These are phyloP conservation scores for Zymoseptoria ardabiliae DNA, from an alignment of 2,329 filamentous ascomycete genomes.

Conservation along the genomic window DNA sequence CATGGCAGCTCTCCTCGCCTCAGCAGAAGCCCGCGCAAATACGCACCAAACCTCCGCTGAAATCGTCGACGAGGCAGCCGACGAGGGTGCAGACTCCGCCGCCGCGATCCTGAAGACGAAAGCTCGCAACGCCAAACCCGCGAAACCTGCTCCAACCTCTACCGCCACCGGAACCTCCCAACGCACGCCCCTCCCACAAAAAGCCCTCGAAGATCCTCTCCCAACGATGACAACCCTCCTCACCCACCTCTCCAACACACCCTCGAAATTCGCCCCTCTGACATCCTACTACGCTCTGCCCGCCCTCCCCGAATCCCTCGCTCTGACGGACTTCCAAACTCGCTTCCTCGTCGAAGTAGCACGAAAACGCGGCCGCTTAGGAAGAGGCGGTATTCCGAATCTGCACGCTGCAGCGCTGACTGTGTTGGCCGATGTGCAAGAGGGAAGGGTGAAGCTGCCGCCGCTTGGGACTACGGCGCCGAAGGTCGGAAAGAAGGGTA, in stretches of 20 bases:
- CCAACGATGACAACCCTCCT: slow-evolving; percentile 82
- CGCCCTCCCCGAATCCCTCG: slow-evolving; percentile 51
- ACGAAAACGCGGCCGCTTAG: slow-evolving; percentile 80
- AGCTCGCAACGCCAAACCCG: not conserved
- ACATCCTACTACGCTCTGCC: slow-evolving; percentile 78
- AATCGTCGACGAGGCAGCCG: slow-evolving; percentile 51
- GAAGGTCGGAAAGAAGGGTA: slow-evolving; percentile 47
- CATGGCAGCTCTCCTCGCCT: slow-evolving; percentile 85
- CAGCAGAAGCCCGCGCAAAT: slow-evolving; percentile 64
- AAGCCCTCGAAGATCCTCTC: slow-evolving; percentile 87
- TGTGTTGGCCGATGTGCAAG: slow-evolving; percentile 93
- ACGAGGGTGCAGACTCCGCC: slow-evolving; percentile 46
- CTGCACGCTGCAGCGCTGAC: slow-evolving; percentile 80
- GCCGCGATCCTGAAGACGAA: slow-evolving; percentile 5
- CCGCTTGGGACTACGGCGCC: slow-evolving; percentile 28
- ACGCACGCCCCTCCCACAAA: slow-evolving; percentile 77
- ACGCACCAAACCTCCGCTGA: slow-evolving; percentile 54
- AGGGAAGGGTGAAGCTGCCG: slow-evolving; percentile 63
- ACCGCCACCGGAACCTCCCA: slow-evolving; percentile 2
- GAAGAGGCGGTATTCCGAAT: slow-evolving; percentile 86
- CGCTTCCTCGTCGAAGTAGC: slow-evolving; percentile 95
- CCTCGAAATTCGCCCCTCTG: slow-evolving; percentile 43
- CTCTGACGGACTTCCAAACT: slow-evolving; percentile 48
- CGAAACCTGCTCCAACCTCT: not conserved
- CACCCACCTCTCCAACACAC: slow-evolving; percentile 44